Conservation (phyloP, 495 filamentous ascomycete species). For the Aspergillus saccharolyticus region DNA sequence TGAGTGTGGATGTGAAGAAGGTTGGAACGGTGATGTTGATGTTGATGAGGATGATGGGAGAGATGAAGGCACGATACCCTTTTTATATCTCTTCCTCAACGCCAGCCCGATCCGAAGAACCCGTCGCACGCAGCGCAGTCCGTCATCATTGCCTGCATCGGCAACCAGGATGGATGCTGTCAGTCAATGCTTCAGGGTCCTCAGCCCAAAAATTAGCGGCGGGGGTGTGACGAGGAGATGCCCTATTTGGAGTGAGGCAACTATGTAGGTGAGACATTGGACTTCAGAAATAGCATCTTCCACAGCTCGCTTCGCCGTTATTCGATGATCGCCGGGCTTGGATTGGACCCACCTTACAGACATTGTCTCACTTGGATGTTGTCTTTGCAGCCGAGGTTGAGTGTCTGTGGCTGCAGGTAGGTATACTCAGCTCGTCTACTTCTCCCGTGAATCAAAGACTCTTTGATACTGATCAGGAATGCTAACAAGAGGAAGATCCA, state of each 20-base stretch:
- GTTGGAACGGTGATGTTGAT: neutral
- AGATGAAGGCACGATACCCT: no score
- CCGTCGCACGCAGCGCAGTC: neutral
- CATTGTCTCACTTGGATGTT: slow-evolving; percentile 7
- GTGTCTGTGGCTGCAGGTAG: neutral
- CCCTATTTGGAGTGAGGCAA: neutral
- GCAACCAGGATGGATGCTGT: neutral
- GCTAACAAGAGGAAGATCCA: no score
- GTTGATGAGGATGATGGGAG: slow-evolving; percentile 1
- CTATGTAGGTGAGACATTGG: neutral
- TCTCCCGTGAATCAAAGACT: no score
- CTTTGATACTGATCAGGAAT: no score
- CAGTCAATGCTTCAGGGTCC: neutral
- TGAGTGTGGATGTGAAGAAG: no score
- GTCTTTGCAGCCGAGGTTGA: neutral
- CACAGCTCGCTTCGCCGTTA: neutral
- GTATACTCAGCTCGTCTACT: neutral
- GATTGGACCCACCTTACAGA: slow-evolving; percentile 7
- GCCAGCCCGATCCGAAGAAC: neutral
- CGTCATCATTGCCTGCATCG: neutral
- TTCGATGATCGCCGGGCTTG: neutral
- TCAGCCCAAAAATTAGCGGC: neutral
- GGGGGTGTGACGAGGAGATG: neutral
- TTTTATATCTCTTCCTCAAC: neutral
- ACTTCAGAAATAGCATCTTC: neutral